A percentile compares a stretch with the other conserved stretches of the same genome.
These are phyloP conservation scores for Leptosphaerulina australis DNA, from an alignment of 2,329 filamentous ascomycete species.

Conservation along the genomic window DNA sequence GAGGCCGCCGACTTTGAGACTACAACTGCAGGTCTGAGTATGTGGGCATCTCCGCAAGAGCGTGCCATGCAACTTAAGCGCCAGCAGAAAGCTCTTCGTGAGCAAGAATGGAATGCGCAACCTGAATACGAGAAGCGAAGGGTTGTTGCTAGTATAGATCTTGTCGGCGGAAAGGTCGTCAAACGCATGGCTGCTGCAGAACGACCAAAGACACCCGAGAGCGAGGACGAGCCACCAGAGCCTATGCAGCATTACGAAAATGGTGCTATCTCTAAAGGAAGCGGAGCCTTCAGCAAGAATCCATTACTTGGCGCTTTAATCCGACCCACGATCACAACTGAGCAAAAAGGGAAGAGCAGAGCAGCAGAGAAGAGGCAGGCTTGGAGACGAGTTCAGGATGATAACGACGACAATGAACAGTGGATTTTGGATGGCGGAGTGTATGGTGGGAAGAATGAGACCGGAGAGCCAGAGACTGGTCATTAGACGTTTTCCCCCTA, in stretches of 20 bases:
- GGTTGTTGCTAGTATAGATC: constrained; percentile 83
- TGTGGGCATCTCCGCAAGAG: constrained; percentile 86
- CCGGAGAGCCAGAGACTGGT: constrained; percentile 22
- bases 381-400: constrained; percentile 60
- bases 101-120: constrained; percentile 83
- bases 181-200: constrained; percentile 69
- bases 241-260: constrained; percentile 36
- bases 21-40: constrained; percentile 65
- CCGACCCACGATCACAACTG: constrained; percentile 60
- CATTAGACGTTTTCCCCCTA: constrained; percentile 7
- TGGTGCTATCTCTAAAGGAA: constrained; percentile 36
- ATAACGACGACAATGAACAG: constrained; percentile 59
- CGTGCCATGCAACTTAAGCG: constrained; percentile 81
- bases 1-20: constrained; percentile 79
- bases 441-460: constrained; percentile 48
- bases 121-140: constrained; percentile 89
- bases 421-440: constrained; percentile 60
- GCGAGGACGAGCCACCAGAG: constrained; percentile 55
- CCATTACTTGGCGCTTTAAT: constrained; percentile 70
- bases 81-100: constrained; percentile 81
- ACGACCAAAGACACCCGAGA: constrained; percentile 59
- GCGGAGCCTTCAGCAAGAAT: constrained; percentile 71
- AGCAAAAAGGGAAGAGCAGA: constrained; percentile 59
- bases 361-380: constrained; percentile 47
- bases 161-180: constrained; percentile 78